phyloP scores from a whole-genome alignment of 2,329 filamentous ascomycete genomes.

The Pseudogymnoascus sp. region DNA sequence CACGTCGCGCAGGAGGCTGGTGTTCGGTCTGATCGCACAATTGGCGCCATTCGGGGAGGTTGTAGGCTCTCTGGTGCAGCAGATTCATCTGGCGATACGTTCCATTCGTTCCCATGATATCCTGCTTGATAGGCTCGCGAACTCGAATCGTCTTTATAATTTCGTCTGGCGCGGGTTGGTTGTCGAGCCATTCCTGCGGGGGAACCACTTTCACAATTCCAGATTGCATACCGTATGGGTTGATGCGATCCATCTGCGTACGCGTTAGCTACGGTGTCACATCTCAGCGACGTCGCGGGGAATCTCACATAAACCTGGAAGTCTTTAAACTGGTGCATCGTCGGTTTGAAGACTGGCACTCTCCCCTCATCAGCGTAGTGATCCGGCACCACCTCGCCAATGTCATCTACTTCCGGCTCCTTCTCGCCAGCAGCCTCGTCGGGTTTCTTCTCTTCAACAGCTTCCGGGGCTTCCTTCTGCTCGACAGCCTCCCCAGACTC shows the following conservation, averaged over 20 bases:
- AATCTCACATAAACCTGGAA: conserved; percentile 77
- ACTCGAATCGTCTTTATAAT: conserved; percentile 85
- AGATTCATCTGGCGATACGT: conserved; percentile 97
- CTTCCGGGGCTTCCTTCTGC: conserved; percentile 19
- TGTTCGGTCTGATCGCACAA: conserved; percentile 92
- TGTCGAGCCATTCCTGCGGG: conserved; percentile 83
- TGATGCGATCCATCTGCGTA: conserved; percentile 54
- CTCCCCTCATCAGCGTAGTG: conserved; percentile 75
- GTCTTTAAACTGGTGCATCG: conserved; percentile 88
- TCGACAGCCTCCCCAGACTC: conserved; percentile 14
- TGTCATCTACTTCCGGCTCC: conserved; percentile 43
- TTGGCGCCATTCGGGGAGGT: conserved; percentile 89
- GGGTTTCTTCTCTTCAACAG: conserved; percentile 22
- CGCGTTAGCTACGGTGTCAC: not conserved
- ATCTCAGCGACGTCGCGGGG: not conserved
- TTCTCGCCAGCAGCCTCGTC: conserved; percentile 20
- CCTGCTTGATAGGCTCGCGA: conserved; percentile 95
- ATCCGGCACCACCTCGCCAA: conserved; percentile 72
- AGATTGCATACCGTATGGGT: conserved; percentile 93
- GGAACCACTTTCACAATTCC: conserved; percentile 95
- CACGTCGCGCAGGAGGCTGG: conserved; percentile 84
- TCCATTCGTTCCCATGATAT: conserved; percentile 91
- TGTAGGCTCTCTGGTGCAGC: conserved; percentile 91
- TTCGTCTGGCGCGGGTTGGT: conserved; percentile 70
- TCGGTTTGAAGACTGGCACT: conserved; percentile 90